A percentile compares a stretch with the other conserved stretches of the same genome.
phyloP scores from a whole-genome alignment of 805 yeast genomes.

The Yarrowia sp. region DNA sequence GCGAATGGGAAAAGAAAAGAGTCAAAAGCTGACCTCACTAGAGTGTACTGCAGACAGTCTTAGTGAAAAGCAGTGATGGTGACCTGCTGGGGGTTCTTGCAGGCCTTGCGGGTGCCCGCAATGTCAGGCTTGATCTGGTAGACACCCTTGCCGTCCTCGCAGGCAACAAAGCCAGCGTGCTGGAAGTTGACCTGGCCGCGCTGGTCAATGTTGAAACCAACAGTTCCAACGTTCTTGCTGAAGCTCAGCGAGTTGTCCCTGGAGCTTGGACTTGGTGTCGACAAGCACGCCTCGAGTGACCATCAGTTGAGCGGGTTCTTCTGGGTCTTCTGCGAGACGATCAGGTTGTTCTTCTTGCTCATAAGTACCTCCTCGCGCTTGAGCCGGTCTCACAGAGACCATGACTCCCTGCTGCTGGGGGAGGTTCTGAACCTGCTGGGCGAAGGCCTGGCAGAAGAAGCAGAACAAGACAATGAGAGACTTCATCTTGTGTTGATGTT shows the following conservation, averaged over 20 bases:
- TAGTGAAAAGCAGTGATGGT: not conserved
- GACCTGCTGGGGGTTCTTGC: conserved; percentile 11
- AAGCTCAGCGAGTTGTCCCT: not conserved
- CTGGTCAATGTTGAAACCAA: not conserved
- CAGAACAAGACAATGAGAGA: not conserved
- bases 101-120: not conserved
- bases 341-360: not conserved
- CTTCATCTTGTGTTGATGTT: not conserved
- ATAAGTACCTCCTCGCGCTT: not conserved
- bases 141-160: not conserved
- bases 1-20: not conserved
- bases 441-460: not conserved
- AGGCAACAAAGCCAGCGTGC: not conserved
- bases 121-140: conserved; percentile 5
- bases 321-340: conserved; percentile 9
- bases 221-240: not conserved
- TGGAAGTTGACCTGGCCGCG: conserved; percentile 2
- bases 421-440: not conserved
- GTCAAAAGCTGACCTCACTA: no score
- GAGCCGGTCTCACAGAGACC: not conserved
- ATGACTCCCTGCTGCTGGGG: conserved; percentile 2
- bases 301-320: conserved; percentile 3
- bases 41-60: no score
- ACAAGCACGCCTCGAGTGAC: not conserved
- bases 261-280: not conserved